These are phyloP conservation scores for Erythrobasidium hasegawianum DNA, from an alignment of 1,284 basidiomycete species.

Conservation along the genomic window DNA sequence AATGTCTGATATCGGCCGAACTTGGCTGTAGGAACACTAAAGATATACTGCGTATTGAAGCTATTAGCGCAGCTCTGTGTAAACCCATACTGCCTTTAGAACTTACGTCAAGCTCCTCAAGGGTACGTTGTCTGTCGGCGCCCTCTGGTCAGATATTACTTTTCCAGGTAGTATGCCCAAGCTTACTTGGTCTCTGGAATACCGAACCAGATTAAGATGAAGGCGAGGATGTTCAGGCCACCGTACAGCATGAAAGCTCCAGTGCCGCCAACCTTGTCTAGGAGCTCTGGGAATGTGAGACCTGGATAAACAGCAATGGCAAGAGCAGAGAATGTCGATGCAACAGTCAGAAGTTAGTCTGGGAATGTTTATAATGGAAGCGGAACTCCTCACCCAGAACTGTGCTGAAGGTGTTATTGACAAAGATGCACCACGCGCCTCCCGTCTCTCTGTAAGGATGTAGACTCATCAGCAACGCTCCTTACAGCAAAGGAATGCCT, in stretches of 20 bases:
- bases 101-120: conserved; percentile 63
- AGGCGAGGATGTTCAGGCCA: conserved; percentile 54
- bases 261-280: conserved; percentile 32
- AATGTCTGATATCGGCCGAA: conserved; percentile 22
- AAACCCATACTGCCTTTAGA: background rate
- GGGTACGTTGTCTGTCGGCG: conserved; percentile 55
- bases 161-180: background rate
- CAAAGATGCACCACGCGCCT: conserved; percentile 53
- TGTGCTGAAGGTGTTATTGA: conserved; percentile 8
- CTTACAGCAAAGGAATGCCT: conserved; percentile 57
- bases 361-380: too few relatives aligned
- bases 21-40: conserved; percentile 50
- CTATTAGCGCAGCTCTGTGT: background rate
- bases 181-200: conserved; percentile 63
- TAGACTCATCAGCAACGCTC: too few relatives aligned
- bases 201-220: conserved; percentile 48
- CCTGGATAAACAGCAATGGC: conserved; percentile 56
- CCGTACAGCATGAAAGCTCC: conserved; percentile 48
- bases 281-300: conserved; percentile 54
- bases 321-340: conserved; percentile 55
- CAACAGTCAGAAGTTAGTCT: conserved; percentile 55
- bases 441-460: conserved; percentile 49
- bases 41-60: conserved; percentile 46
- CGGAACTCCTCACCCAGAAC: background rate
- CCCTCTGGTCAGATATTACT: background rate